Evolutionary conservation across 345 rosid species (phyloP).

Genomic region (Hibiscus mutabilis): DNA sequence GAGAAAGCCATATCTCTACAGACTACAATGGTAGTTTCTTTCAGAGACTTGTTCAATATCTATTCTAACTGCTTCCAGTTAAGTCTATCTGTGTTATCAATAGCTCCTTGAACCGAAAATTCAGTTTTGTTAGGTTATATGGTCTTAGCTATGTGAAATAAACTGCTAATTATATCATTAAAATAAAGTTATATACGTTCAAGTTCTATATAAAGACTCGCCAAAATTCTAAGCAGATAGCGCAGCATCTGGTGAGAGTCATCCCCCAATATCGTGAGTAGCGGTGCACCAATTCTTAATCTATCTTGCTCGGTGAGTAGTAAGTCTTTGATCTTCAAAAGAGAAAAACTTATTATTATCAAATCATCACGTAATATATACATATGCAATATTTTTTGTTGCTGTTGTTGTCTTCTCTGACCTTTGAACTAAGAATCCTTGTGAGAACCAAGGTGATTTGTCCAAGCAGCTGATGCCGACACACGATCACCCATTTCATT

Average conservation of each 20-base stretch:
- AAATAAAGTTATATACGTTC: not conserved
- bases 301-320: not conserved
- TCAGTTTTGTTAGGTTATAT: not conserved
- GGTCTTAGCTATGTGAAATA: not conserved
- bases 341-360: not conserved
- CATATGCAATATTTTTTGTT: not conserved
- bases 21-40: not conserved
- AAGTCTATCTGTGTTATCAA: not conserved
- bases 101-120: conserved; percentile 6
- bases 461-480: not conserved
- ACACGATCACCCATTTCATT: not conserved
- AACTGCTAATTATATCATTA: not conserved
- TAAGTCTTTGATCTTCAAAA: not conserved
- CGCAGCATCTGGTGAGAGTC: not conserved
- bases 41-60: not conserved
- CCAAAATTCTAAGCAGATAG: not conserved
- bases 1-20: not conserved
- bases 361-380: not conserved
- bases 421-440: not conserved
- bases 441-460: not conserved
- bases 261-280: too few relatives aligned
- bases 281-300: too few relatives aligned
- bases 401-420: not conserved
- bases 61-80: not conserved
- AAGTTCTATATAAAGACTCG: not conserved